phyloP scores from a whole-genome alignment of 805 yeast species.

The Nakazawaea ernobii region DNA sequence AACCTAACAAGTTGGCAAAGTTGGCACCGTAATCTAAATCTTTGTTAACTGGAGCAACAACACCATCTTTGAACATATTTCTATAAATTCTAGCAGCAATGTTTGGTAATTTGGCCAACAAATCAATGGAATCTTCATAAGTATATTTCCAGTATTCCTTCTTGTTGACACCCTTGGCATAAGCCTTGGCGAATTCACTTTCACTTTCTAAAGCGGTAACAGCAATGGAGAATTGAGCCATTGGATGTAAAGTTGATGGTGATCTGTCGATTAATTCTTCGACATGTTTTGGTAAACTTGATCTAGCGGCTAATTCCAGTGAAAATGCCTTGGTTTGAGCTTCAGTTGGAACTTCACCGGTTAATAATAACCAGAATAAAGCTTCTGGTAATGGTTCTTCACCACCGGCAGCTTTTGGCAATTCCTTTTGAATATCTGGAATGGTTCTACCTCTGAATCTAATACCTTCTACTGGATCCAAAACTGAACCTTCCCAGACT shows the following conservation, averaged over 20 bases:
- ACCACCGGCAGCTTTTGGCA: conserved; percentile 72
- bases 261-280: conserved; percentile 64
- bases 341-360: conserved; percentile 78
- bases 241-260: conserved; percentile 77
- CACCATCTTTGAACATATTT: conserved; percentile 80
- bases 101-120: conserved; percentile 75
- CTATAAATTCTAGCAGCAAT: conserved; percentile 82
- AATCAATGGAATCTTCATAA: conserved; percentile 73
- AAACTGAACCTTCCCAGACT: conserved; percentile 85
- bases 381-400: conserved; percentile 70
- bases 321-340: conserved; percentile 66
- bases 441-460: conserved; percentile 82
- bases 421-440: conserved; percentile 67
- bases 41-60: conserved; percentile 43
- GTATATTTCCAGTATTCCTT: conserved; percentile 81
- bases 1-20: conserved; percentile 53
- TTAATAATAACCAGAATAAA: conserved; percentile 73
- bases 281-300: conserved; percentile 75
- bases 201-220: conserved; percentile 76
- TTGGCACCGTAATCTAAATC: conserved; percentile 63
- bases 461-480: conserved; percentile 82
- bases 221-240: conserved; percentile 87
- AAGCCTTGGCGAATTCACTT: conserved; percentile 80
- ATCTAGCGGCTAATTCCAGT: conserved; percentile 73
- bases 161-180: conserved; percentile 78